Evolutionary conservation across 2,329 filamentous ascomycete species (phyloP).

Genomic region (Colletotrichum brevisporum): DNA sequence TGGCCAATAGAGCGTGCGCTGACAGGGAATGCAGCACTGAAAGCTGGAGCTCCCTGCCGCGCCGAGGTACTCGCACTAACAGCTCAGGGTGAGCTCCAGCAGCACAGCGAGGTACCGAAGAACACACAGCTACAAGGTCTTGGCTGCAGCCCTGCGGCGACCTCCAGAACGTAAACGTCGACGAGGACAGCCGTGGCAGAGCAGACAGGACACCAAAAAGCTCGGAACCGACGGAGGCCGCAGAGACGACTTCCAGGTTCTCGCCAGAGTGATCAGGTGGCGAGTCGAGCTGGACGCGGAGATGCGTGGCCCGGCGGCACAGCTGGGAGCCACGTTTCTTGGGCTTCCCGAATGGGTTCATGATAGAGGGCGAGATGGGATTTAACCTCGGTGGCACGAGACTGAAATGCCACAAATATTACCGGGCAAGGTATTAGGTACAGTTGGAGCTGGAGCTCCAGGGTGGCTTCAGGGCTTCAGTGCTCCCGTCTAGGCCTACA

Average conservation of each 20-base stretch:
- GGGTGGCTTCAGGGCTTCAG: neutral
- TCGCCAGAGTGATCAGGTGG: slow-evolving; percentile 10
- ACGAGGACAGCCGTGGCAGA: neutral
- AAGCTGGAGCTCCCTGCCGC: slow-evolving; percentile 27
- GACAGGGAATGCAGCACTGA: slow-evolving; percentile 16
- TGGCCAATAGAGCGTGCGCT: neutral
- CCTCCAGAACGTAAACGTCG: slow-evolving; percentile 15
- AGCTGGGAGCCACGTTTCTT: neutral
- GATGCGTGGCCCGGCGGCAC: slow-evolving; percentile 5
- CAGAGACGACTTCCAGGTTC: neutral
- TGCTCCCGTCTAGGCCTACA: no score
- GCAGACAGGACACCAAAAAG: neutral
- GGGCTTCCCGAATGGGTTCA: neutral
- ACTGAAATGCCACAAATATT: neutral
- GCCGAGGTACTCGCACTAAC: neutral
- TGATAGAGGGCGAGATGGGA: neutral
- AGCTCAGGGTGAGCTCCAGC: no score
- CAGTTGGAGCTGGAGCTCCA: no score
- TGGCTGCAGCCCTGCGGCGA: slow-evolving; percentile 19
- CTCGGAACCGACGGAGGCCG: slow-evolving; percentile 10
- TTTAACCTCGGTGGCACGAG: slow-evolving; percentile 29
- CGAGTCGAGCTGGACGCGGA: slow-evolving; percentile 6
- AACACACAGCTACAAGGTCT: slow-evolving; percentile 8
- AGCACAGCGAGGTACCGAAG: neutral
- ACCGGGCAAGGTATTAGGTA: no score